A percentile compares a stretch with the other conserved stretches of the same genome.
Conservation (phyloP, 2,329 filamentous ascomycete species). For the Aspergillus viridinutans region DNA sequence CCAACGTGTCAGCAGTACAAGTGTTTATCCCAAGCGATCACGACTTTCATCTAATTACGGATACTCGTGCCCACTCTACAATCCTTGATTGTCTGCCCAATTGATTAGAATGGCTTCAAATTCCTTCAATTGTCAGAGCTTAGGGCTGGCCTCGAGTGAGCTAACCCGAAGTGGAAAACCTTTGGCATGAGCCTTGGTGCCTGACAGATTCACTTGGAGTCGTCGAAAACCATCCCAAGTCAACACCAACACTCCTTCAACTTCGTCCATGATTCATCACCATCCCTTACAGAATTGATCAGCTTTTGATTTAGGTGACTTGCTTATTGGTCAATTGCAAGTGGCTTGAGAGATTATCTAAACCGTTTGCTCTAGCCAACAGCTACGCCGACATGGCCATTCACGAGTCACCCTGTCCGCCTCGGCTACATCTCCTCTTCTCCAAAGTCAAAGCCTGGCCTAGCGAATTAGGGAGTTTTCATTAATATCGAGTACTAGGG, state of each 20-base stretch:
- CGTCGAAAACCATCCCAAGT: too few species aligned
- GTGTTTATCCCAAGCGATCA: too few species aligned
- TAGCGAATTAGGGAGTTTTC: not conserved
- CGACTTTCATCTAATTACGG: too few species aligned
- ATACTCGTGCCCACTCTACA: too few species aligned
- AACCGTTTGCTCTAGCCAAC: not conserved
- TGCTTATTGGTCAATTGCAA: not conserved
- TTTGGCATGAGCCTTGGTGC: slow-evolving; percentile 1
- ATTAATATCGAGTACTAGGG: not conserved
- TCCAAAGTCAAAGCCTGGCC: not conserved
- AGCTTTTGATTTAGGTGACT: not conserved
- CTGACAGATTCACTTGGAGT: too few species aligned
- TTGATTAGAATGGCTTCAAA: not conserved
- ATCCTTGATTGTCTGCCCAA: not conserved
- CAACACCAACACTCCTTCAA: not conserved
- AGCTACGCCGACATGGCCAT: not conserved
- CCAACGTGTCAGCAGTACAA: too few species aligned
- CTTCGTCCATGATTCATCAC: not conserved
- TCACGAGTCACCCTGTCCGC: not conserved
- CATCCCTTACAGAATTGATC: not conserved
- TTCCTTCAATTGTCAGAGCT: not conserved
- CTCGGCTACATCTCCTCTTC: not conserved
- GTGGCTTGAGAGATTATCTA: not conserved
- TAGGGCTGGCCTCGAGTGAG: not conserved
- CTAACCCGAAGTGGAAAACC: slow-evolving; percentile 6